These are phyloP conservation scores for Chlorella variabilis DNA, from an alignment of 163 green algal genomes.

Conservation along the genomic window DNA sequence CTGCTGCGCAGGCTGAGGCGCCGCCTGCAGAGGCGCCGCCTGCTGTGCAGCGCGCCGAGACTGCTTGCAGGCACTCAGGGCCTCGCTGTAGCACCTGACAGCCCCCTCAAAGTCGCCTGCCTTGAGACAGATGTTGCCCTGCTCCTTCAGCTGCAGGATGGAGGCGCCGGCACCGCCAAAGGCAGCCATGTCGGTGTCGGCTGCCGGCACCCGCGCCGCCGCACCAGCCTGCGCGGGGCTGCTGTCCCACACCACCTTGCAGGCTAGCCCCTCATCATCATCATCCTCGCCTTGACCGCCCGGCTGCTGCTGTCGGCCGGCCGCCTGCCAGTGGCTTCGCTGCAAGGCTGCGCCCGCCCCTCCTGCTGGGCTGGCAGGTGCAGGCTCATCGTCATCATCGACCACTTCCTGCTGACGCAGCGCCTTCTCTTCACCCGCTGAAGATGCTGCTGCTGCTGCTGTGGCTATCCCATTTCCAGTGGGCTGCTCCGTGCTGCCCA, in stretches of 20 bases:
- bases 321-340: no score
- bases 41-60: neutral
- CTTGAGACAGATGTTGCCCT: slow-evolving; percentile 34
- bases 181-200: neutral
- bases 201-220: neutral
- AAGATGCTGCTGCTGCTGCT: neutral
- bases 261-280: neutral
- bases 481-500: no score
- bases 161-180: neutral
- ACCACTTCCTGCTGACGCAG: slow-evolving; percentile 15
- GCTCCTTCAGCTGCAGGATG: slow-evolving; percentile 26
- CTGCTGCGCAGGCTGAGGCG: no score
- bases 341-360: neutral
- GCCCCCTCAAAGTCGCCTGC: slow-evolving; percentile 3
- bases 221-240: neutral
- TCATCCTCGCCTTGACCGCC: neutral
- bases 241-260: slow-evolving; percentile 35
- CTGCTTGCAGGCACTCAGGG: neutral
- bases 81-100: slow-evolving; percentile 25
- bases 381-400: slow-evolving; percentile 32
- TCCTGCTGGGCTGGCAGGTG: neutral
- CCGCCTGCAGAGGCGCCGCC: neutral
- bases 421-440: neutral
- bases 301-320: neutral
- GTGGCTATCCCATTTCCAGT: no score